phyloP scores from a whole-genome alignment of 164 flowering plant genomes.

The Annona cherimola region DNA sequence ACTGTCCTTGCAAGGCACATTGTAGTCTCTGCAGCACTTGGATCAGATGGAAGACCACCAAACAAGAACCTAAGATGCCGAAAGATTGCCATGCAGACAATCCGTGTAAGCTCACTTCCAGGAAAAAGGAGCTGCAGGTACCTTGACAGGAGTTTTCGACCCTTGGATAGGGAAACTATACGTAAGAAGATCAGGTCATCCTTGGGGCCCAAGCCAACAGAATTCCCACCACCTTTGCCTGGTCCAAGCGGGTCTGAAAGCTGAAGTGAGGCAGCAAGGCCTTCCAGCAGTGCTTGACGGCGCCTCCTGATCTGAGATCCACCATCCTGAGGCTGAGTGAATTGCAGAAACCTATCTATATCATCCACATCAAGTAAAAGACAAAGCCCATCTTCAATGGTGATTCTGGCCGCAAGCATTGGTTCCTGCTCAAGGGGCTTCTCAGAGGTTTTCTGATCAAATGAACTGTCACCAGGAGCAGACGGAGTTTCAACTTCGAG shows the following conservation, averaged over 20 bases:
- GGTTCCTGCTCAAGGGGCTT: conserved; percentile 94
- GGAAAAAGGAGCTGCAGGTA: conserved; percentile 72
- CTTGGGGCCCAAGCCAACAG: conserved; percentile 40
- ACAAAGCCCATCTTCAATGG: conserved; percentile 82
- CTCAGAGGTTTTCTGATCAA: conserved; percentile 53
- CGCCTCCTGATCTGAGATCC: conserved; percentile 63
- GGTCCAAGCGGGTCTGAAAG: conserved; percentile 77
- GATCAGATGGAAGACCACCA: conserved; percentile 64
- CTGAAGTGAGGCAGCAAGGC: conserved; percentile 82
- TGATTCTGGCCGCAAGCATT: conserved; percentile 87
- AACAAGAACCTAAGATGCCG: conserved; percentile 88
- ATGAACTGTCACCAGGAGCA: conserved; percentile 28
- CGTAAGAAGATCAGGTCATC: conserved; percentile 83
- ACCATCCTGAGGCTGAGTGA: conserved; percentile 72
- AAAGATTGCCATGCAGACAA: conserved; percentile 90
- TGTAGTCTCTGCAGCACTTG: conserved; percentile 51
- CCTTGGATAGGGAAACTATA: conserved; percentile 84
- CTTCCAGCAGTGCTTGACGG: conserved; percentile 66
- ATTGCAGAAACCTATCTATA: conserved; percentile 71
- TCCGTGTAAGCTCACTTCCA: conserved; percentile 65
- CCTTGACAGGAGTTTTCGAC: conserved; percentile 67
- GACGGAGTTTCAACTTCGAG: conserved; percentile 72
- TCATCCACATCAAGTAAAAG: conserved; percentile 91
- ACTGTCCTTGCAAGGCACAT: conserved; percentile 50
- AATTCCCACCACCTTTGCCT: conserved; percentile 38